Conservation (phyloP, 192 early-diverging fungal genomes). For the Allomyces macrogynus region DNA sequence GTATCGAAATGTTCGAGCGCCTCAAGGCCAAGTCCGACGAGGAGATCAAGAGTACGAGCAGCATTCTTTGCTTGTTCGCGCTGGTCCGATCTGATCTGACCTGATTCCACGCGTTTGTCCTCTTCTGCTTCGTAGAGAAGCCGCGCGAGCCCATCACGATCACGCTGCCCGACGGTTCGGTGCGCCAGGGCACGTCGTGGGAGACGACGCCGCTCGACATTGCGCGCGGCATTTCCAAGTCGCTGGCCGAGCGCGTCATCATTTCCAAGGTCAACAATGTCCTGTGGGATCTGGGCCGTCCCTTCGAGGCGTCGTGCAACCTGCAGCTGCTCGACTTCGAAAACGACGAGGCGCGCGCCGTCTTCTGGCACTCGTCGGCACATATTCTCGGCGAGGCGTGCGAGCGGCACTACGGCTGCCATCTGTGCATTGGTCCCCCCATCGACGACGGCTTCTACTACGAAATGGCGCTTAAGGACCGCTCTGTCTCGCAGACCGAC, state of each 20-base stretch:
- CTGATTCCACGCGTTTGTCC: background rate
- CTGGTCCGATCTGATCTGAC: background rate
- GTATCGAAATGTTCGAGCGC: conserved; percentile 61
- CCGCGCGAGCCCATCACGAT: conserved; percentile 56
- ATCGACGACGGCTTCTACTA: conserved; percentile 92
- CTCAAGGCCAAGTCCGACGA: conserved; percentile 44
- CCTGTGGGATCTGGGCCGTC: conserved; percentile 74
- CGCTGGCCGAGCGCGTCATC: conserved; percentile 68
- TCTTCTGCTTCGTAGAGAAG: conserved; percentile 22
- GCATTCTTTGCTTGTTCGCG: background rate
- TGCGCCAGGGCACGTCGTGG: conserved; percentile 64
- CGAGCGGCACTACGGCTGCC: conserved; percentile 92
- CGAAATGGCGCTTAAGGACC: conserved; percentile 53
- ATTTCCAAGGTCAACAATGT: conserved; percentile 87
- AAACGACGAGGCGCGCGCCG: conserved; percentile 69
- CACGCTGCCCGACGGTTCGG: conserved; percentile 70
- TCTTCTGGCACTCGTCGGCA: conserved; percentile 97
- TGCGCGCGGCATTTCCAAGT: conserved; percentile 71
- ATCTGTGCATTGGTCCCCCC: conserved; percentile 91
- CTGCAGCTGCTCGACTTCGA: conserved; percentile 92
- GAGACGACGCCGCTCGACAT: conserved; percentile 90
- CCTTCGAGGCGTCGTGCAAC: conserved; percentile 55
- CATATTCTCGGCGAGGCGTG: conserved; percentile 94
- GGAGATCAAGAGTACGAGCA: conserved; percentile 34
- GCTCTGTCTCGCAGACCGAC: conserved; percentile 59